phyloP scores from a whole-genome alignment of 345 rosid species.

The Salix brachista region DNA sequence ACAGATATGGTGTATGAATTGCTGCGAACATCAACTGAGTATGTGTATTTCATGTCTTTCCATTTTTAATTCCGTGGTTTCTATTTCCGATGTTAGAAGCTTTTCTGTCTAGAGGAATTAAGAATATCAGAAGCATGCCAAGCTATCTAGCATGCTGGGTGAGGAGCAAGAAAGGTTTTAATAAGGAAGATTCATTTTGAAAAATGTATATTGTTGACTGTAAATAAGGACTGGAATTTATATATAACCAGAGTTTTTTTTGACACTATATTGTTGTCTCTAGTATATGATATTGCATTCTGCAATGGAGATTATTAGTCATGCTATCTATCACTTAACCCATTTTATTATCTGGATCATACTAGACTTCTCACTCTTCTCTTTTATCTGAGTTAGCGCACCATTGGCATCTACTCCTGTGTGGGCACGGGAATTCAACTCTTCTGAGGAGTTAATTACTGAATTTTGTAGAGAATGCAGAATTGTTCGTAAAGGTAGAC shows the following conservation, averaged over 20 bases:
- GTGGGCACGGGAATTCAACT: constrained; percentile 81
- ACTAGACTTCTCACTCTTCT: constrained; percentile 8
- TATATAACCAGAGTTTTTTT: not conserved
- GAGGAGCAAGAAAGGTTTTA: not conserved
- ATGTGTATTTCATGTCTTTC: constrained; percentile 24
- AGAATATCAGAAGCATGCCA: constrained; percentile 3
- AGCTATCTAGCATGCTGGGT: not conserved
- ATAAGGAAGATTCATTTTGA: not conserved
- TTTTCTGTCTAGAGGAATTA: not conserved
- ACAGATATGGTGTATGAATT: constrained; percentile 90
- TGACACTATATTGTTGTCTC: not conserved
- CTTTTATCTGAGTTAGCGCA: constrained; percentile 47
- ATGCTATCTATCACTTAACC: not conserved
- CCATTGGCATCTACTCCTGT: constrained; percentile 89
- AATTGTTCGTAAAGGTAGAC: constrained; percentile 90
- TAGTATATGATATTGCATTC: not conserved
- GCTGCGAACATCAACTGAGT: constrained; percentile 89
- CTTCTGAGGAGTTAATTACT: constrained; percentile 83
- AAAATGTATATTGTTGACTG: not conserved
- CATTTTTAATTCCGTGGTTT: not conserved
- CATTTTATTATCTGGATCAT: not conserved
- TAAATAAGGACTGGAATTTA: not conserved
- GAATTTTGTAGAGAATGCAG: constrained; percentile 98
- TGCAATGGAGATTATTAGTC: not conserved
- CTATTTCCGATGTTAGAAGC: constrained; percentile 2